These are phyloP conservation scores for Aspergillus fijiensis DNA, from an alignment of 2,329 filamentous ascomycete genomes.

Conservation along the genomic window DNA sequence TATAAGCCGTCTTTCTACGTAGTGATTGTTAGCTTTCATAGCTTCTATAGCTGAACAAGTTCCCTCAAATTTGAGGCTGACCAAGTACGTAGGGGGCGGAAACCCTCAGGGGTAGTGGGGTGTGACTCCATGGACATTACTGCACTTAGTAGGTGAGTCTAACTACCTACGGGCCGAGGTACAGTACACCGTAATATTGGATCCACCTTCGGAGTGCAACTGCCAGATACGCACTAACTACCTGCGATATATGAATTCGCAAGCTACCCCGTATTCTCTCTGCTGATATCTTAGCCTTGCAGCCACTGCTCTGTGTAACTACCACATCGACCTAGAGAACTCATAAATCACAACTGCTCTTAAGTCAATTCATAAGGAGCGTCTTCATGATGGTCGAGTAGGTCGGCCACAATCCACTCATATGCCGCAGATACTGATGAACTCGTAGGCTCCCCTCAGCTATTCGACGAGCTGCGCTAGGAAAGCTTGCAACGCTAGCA, in stretches of 20 bases:
- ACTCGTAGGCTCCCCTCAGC: conserved; percentile 30
- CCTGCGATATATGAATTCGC: background rate
- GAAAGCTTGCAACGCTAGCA: conserved; percentile 45
- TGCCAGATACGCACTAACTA: background rate
- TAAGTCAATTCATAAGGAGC: background rate
- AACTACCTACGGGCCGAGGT: background rate
- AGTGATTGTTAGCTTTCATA: background rate
- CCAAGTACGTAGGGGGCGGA: background rate
- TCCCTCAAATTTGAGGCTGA: background rate
- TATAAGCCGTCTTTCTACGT: no score
- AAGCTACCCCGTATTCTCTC: background rate
- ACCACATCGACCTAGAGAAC: background rate
- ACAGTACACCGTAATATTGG: background rate
- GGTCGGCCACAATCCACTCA: conserved; percentile 5
- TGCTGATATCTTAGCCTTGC: background rate
- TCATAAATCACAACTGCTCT: background rate
- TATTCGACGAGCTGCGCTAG: conserved; percentile 44
- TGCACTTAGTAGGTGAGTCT: background rate
- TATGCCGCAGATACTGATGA: conserved; percentile 13
- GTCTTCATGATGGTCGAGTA: conserved; percentile 34
- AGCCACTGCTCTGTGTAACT: background rate
- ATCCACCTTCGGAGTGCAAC: background rate
- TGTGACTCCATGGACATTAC: no score
- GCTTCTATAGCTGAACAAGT: background rate
- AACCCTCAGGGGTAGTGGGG: background rate